These are phyloP conservation scores for Magnaporthiopsis incrustans DNA, from an alignment of 2,329 filamentous ascomycete genomes.

Conservation along the genomic window DNA sequence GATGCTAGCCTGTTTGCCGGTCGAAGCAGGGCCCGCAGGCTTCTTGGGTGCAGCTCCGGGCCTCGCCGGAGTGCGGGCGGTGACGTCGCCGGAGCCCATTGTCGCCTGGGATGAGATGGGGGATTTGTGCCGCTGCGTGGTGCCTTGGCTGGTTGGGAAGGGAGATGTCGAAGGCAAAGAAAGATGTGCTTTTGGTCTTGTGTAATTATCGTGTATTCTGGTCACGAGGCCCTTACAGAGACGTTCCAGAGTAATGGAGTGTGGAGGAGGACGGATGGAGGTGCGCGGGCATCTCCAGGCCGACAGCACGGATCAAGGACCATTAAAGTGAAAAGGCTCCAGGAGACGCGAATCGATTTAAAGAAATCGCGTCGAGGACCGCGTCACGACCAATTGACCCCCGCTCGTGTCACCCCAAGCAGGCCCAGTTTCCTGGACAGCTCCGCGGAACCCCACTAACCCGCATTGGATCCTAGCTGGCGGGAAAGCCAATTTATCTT, in stretches of 20 bases:
- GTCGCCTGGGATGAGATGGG: not conserved
- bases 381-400: not conserved
- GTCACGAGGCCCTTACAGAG: too few species aligned
- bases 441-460: too few species aligned
- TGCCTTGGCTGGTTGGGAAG: not conserved
- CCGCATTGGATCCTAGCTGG: too few species aligned
- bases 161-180: not conserved
- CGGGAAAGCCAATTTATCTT: too few species aligned
- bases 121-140: not conserved
- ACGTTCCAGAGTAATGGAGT: too few species aligned
- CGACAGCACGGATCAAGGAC: too few species aligned
- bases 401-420: too few species aligned
- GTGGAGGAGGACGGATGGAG: too few species aligned
- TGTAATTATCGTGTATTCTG: not conserved
- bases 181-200: not conserved
- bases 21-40: conserved; percentile 35
- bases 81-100: conserved; percentile 13
- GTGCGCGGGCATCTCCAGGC: too few species aligned
- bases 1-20: conserved; percentile 61
- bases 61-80: conserved; percentile 28
- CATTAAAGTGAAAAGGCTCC: not conserved
- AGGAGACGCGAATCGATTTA: not conserved
- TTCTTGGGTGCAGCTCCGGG: conserved; percentile 28
- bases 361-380: not conserved
- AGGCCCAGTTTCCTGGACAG: not conserved